Percentiles rank a stretch among this genome's conserved stretches.
Evolutionary conservation across 164 flowering plant genomes (phyloP).

Genomic region (Nymphaea colorata): DNA sequence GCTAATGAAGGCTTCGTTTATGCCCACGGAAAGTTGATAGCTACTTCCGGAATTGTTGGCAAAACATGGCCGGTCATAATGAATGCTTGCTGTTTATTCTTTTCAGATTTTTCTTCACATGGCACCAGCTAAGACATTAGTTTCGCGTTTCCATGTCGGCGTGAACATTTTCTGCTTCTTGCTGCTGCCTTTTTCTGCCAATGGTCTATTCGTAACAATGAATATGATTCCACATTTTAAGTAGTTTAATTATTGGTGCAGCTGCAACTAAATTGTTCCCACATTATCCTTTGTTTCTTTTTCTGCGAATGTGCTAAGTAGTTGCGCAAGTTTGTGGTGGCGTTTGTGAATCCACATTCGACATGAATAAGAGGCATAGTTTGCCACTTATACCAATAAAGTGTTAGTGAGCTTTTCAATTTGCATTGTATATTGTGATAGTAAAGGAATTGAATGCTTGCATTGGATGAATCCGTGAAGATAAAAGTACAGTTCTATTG

Average conservation of each 20-base stretch:
- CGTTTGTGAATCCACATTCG: too few species aligned
- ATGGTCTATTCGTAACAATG: too few species aligned
- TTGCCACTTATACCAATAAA: too few species aligned
- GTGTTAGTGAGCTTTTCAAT: too few species aligned
- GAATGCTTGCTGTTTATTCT: not conserved
- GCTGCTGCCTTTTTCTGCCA: not conserved
- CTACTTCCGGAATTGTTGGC: not conserved
- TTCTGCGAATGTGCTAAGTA: too few species aligned
- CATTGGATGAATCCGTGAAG: not conserved
- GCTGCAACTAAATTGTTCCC: too few species aligned
- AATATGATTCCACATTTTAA: not conserved
- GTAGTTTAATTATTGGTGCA: not conserved
- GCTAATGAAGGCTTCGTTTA: too few species aligned
- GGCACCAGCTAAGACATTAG: not conserved
- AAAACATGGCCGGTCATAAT: not conserved
- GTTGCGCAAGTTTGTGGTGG: too few species aligned
- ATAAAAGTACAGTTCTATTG: not conserved
- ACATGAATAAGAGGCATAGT: too few species aligned
- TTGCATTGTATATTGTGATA: not conserved
- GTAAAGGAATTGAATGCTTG: not conserved
- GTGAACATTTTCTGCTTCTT: not conserved
- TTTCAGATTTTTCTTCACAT: too few species aligned
- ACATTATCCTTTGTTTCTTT: too few species aligned
- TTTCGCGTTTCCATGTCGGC: not conserved
- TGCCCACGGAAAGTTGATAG: too few species aligned